Base-by-base conservation (phyloP, 345 rosid species). In the Aurinia saxatilis region DNA sequence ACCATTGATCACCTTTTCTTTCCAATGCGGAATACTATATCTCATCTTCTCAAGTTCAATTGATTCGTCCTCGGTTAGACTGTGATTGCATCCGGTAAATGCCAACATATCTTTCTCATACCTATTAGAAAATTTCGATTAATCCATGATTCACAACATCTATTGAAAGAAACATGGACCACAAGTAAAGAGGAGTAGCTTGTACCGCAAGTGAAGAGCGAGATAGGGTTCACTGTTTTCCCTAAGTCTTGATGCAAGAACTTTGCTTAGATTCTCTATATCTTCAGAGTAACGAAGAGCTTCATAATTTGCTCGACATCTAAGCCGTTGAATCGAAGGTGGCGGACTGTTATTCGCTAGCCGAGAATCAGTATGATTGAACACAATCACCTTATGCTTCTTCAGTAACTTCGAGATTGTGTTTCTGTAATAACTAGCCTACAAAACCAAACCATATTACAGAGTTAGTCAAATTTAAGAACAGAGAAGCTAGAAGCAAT, bases 81-180 rank as follows among this genome's bases (percentile, higher is more conserved):
- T 79, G 72, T 85, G 89, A 69, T 64, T 78, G 73, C 87, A 83
- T 38, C 89, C 93, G 1, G 93, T 90, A 53, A 85, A 87, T 10
- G 95, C 87, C 50, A 87, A 73, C 88, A 85, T 85, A 77, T 84
- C 95, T 60, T 87, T 87, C 60, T 87, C 97, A 38, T 86, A 89
- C 68, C 93, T 85, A 77, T 41, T 70, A 16, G 14, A 16, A 58
- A 16, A 2, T 0, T 37, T 14, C 0, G n/a, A 13, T 66, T 47
- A 33, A 25, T 45, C 2, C 39, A 55, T 46, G 14, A 46, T 15
- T 36, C 35, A 15, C 25, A 27, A 13, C 30, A 29, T 40, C 36
- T 17, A 27, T 15, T 5, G n/a, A n/a, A n/a, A 50, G 10, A 50
- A 10, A 33, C 25, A 21, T 1, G 4, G 27, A n/a, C 4, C 41